phyloP scores from a whole-genome alignment of 2,329 filamentous ascomycete species.

The Ilyonectria sp. region DNA sequence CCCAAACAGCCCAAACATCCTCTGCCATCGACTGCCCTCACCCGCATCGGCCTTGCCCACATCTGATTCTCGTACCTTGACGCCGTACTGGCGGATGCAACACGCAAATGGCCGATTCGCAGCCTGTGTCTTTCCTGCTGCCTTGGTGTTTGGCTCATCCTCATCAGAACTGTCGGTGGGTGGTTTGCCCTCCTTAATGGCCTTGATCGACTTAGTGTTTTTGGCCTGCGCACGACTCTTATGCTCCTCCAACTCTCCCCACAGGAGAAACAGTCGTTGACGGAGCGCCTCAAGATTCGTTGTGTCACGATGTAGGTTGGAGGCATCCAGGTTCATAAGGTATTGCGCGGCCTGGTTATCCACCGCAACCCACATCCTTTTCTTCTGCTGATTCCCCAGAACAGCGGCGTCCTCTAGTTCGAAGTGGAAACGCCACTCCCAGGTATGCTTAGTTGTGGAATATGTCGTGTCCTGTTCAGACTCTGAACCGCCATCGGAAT shows the following conservation, averaged over 20 bases:
- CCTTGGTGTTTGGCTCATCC: conserved; percentile 30
- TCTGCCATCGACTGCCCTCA: conserved; percentile 69
- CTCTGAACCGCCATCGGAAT: conserved; percentile 44
- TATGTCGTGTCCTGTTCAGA: conserved; percentile 44
- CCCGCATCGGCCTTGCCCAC: conserved; percentile 61
- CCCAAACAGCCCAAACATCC: conserved; percentile 75
- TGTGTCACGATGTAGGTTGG: conserved; percentile 69
- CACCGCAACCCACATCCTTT: conserved; percentile 78
- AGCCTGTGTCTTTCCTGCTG: conserved; percentile 40
- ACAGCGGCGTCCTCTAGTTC: conserved; percentile 78
- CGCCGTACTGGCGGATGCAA: conserved; percentile 80
- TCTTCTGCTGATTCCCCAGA: conserved; percentile 52
- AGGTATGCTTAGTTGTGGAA: conserved; percentile 57
- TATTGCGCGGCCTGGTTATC: conserved; percentile 69
- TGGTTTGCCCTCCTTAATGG: conserved; percentile 51
- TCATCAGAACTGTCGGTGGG: conserved; percentile 58
- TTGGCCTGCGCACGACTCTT: conserved; percentile 62
- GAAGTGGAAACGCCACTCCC: conserved; percentile 90
- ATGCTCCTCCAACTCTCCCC: conserved; percentile 87
- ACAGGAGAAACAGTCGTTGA: conserved; percentile 82
- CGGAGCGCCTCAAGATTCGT: conserved; percentile 68
- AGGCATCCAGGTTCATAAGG: conserved; percentile 64
- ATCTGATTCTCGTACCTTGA: conserved; percentile 61
- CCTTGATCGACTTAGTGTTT: conserved; percentile 45
- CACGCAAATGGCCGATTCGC: conserved; percentile 77